Base-by-base conservation (phyloP, 1,284 basidiomycete genomes). In the Marasmius fiardii region DNA sequence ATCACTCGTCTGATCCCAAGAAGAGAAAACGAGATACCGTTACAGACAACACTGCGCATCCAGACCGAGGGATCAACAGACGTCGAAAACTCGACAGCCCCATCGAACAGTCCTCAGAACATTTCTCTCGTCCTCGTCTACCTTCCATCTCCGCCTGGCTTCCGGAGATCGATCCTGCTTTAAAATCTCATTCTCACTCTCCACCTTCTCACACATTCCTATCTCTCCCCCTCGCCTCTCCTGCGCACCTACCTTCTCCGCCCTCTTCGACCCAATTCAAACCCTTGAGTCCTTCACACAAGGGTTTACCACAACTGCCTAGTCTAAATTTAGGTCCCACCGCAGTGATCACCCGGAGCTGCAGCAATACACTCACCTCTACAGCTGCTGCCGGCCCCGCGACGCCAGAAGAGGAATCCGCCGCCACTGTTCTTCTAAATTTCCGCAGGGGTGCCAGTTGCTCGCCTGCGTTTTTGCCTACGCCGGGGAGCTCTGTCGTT, bases 381-480 rank as follows among this genome's bases (percentile, higher is more conserved):
- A 43, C 77, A 79, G 63, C 43, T 23, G 18, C 4, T 31, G 28
- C 28, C 18, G 21, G 11, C 20, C 26, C 31, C 4, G 20, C 47
- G 28, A 83, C 86, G 6, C 80, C 82, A 0, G 87, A 89, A 57
- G 87, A 90, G 62, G 84, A 89, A 70, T 78, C 75, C 0, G 85
- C 85, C 0, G 87, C 86, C 8, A 82, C 86, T 5, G 68, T 88
- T 57, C 68, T 89, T 26, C 68, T 90, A 50, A 80, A 86, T 61
- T 86, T 88, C 61, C 35, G 41, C 12, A 31, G 39, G 14, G 43
- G 26, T 14, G 14, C 20, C 12, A 43, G 23, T 44, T 75, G 77
- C 3, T 71, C 72, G 23, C 70, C 71, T 8, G 28, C 47, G 33
- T 43, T 51, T 34, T 7, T 47, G 23, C 28, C 54, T 16, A 50